Evolutionary conservation across 352 stramenopile genomes (phyloP).

Genomic region (Thraustochytrium striatum): DNA sequence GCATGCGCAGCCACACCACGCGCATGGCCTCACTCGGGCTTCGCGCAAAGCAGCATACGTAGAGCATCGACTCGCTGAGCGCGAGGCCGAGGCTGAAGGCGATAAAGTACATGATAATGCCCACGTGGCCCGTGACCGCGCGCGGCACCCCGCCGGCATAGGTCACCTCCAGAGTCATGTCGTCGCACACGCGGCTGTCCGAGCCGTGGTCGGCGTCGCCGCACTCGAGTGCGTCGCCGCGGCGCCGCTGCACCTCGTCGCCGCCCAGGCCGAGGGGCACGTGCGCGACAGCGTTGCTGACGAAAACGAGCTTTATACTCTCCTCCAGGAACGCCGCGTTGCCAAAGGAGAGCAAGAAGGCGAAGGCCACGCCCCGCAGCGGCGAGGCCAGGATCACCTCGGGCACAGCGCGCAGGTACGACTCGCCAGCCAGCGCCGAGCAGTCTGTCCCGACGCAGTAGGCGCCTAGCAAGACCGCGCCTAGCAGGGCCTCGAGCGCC

Average conservation of each 20-base stretch:
- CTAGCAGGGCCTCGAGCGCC: not conserved
- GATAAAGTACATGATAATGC: constrained; percentile 38
- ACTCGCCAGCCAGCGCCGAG: not conserved
- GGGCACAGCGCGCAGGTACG: not conserved
- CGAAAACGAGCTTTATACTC: constrained; percentile 37
- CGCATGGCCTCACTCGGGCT: not conserved
- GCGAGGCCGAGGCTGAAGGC: constrained; percentile 32
- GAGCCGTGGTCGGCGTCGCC: not conserved
- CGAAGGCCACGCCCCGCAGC: constrained; percentile 9
- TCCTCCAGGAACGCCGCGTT: constrained; percentile 21
- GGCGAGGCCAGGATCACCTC: constrained; percentile 17
- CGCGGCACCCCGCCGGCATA: not conserved
- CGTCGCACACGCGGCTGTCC: not conserved
- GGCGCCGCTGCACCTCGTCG: not conserved
- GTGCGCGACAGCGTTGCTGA: not conserved
- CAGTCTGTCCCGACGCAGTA: constrained; percentile 24
- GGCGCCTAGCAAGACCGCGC: constrained; percentile 5
- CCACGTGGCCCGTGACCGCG: not conserved
- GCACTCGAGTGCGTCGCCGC: not conserved
- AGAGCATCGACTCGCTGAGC: constrained; percentile 26
- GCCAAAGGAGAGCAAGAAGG: constrained; percentile 28
- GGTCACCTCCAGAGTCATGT: not conserved
- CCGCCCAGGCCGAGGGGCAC: not conserved
- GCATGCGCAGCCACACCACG: not conserved
- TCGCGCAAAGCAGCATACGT: constrained; percentile 10